Base-by-base conservation (phyloP, 371 early-diverging fungal genomes). In the Zychaea mexicana region DNA sequence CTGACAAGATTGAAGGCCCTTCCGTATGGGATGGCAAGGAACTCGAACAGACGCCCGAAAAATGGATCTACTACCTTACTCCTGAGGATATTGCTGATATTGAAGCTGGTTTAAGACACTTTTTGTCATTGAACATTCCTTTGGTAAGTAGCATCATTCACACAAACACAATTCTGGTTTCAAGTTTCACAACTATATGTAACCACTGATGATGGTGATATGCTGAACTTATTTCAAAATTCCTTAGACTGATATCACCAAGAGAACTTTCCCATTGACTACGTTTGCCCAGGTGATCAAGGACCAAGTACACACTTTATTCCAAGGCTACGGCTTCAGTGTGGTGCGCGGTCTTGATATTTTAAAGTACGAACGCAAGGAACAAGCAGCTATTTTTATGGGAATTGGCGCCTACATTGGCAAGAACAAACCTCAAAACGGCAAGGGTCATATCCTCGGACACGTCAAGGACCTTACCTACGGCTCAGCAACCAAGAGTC, bases 351-450 rank as follows among this genome's bases (percentile, higher is more conserved):
- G 81, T 2, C 72, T 80, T 26, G 78, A 77, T 33, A 70, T 77
- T 24, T 22, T 31, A 7, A 62, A 72, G 0, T 80, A 80, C 45
- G 67, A 64, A 1, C 77, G 78, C 31, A 67, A 73, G 26, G 76
- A 80, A 7, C 81, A 80, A 33, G 64, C 69, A 21, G 65, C 67
- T 15, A 67, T 75, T 22, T 80, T 80, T 28, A 77, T 80, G 78
- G 81, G 81, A 33, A 69, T 80, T 36, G 81, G 81, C 17, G 46
- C 81, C 8, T 77, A 80, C 58, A 70, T 80, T 52, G 67, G 55
- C 22, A 38, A 47, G 6, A 73, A 63, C 49, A 77, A 79, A 31
- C 70, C 75, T 24, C 80, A 79, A 33, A 79, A 79, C 33, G 71
- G 65, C 21, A 79, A 79, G 52, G 77, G 77, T 0, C 80, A 77